phyloP scores from a whole-genome alignment of 2,329 filamentous ascomycete genomes.

The Ambrosiella beaveri region DNA sequence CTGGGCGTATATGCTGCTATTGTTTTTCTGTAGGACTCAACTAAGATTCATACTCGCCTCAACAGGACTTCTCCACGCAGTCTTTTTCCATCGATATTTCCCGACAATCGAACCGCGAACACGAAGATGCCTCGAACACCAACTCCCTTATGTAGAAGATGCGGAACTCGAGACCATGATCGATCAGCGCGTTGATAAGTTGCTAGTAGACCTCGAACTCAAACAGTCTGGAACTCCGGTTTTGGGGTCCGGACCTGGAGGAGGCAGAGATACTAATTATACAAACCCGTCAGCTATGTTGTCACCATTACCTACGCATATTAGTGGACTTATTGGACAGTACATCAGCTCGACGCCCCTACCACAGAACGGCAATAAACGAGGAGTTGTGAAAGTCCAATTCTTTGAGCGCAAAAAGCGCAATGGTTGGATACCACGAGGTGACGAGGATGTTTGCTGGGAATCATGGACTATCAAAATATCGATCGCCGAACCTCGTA shows the following conservation, averaged over 20 bases:
- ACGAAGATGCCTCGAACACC: conserved; percentile 78
- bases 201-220: conserved; percentile 22
- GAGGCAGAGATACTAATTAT: conserved; percentile 13
- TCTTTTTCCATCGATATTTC: conserved; percentile 98
- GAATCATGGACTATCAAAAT: conserved; percentile 90
- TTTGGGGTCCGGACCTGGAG: conserved; percentile 13
- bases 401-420: conserved; percentile 87
- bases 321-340: conserved; percentile 2
- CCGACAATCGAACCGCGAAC: conserved; percentile 66
- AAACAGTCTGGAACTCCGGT: background rate
- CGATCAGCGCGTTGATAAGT: conserved; percentile 63
- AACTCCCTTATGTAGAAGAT: conserved; percentile 76
- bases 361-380: conserved; percentile 33
- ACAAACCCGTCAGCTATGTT: conserved; percentile 3
- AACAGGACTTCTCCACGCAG: conserved; percentile 78
- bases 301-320: conserved; percentile 9
- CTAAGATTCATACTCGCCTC: conserved; percentile 3
- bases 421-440: conserved; percentile 62
- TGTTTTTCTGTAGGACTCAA: background rate
- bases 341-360: background rate
- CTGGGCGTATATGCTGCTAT: background rate
- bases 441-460: conserved; percentile 91
- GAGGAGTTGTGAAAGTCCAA: conserved; percentile 69
- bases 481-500: conserved; percentile 76
- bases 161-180: conserved; percentile 86